These are phyloP conservation scores for Phytophthora fragariaefolia DNA, from an alignment of 352 stramenopile species.

Conservation along the genomic window DNA sequence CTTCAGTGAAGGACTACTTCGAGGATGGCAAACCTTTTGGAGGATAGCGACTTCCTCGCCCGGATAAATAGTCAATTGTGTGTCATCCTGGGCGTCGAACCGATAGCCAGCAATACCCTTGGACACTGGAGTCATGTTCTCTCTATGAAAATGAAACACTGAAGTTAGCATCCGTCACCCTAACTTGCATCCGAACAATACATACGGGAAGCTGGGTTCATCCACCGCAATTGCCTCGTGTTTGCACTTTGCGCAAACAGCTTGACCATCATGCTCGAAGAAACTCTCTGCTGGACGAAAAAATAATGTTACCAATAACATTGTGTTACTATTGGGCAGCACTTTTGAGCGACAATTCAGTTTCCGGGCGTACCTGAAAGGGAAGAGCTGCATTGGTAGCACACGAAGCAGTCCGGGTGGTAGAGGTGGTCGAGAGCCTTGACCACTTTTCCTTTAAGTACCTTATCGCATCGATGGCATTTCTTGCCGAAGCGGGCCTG, in stretches of 20 bases:
- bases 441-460: constrained; percentile 86
- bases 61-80: constrained; percentile 83
- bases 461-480: constrained; percentile 78
- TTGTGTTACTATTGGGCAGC: constrained; percentile 30
- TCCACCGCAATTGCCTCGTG: constrained; percentile 69
- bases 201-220: constrained; percentile 55
- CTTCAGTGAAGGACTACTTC: background rate
- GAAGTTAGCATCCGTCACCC: background rate
- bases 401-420: constrained; percentile 86
- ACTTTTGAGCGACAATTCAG: background rate
- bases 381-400: constrained; percentile 75
- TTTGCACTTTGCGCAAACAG: constrained; percentile 83
- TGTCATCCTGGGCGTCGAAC: constrained; percentile 81
- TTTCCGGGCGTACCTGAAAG: constrained; percentile 59
- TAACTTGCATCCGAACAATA: background rate
- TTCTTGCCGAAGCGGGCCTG: constrained; percentile 81
- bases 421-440: constrained; percentile 88
- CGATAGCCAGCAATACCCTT: constrained; percentile 76
- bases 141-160: constrained; percentile 30
- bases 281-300: constrained; percentile 74
- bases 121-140: constrained; percentile 56
- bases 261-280: constrained; percentile 80
- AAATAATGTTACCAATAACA: constrained; percentile 27
- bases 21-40: constrained; percentile 56
- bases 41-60: constrained; percentile 81